Evolutionary conservation across 345 rosid species (phyloP).

Genomic region (Brassica carinata): DNA sequence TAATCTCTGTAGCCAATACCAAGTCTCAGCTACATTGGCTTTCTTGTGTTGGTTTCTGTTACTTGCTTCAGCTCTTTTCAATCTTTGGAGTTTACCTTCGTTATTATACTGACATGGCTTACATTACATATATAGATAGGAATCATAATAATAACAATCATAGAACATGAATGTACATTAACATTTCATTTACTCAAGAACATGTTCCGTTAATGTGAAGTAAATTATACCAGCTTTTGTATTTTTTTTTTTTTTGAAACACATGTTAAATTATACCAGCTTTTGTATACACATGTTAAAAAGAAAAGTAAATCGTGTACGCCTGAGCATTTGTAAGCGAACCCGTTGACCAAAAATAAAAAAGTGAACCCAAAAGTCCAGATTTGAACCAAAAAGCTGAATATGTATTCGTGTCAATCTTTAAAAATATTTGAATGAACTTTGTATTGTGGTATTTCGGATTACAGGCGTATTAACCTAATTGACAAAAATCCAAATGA

Average conservation of each 20-base stretch:
- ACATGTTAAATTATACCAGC: neutral
- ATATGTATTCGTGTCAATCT: neutral
- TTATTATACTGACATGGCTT: conserved; percentile 34
- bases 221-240: neutral
- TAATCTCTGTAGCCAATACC: conserved; percentile 55
- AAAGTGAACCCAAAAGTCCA: neutral
- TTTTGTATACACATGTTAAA: neutral
- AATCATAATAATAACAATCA: neutral
- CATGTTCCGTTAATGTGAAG: neutral
- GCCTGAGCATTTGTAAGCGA: too few relatives aligned
- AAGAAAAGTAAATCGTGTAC: neutral
- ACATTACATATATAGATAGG: neutral
- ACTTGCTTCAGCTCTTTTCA: conserved; percentile 61
- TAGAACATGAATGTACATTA: conserved; percentile 32
- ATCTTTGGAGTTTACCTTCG: conserved; percentile 67
- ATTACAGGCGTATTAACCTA: neutral
- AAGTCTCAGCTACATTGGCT: conserved; percentile 62
- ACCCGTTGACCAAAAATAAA: too few relatives aligned
- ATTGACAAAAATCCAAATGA: neutral
- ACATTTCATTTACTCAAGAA: conserved; percentile 15
- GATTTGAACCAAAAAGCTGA: neutral
- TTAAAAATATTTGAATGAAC: neutral
- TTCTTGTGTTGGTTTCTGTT: conserved; percentile 71
- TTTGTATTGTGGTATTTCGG: neutral
- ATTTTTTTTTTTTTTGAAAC: neutral